Evolutionary conservation across 495 filamentous ascomycete species (phyloP), one percentile per base, ranked within the genome.

Genomic region (Zalerion maritima): DNA sequence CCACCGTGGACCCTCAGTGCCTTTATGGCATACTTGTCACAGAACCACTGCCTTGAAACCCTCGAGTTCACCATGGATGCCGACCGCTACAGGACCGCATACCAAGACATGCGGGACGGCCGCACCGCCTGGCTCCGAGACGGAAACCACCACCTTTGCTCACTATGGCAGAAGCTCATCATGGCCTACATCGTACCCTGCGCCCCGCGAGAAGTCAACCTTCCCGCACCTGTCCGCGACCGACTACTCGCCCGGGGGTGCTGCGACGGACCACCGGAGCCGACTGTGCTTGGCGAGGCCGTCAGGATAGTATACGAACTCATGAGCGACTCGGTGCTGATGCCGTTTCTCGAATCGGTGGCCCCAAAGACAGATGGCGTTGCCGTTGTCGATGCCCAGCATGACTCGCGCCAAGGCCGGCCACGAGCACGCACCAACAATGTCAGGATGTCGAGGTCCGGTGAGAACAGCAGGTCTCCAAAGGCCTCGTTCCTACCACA

Each of bases 51-150:
- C 45, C 57, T 96, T 24, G 91, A 99, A 53, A 99, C 83, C 5
- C 57, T 99, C 25, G 91, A 99, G 46, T 99, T 99, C 57, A 94
- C 89, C 24, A 70, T 94, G 69, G 89, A 94, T 49, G 81, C 89
- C 27, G 75, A 79, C 29, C 75, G 84, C n/a, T 99, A 99, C 54
- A 66, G 69, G 26, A 69, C 81, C 31, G 73, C 78, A 32, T 84
- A 86, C 46, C 47, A 63, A 18, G 58, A 70, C 9, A 55, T 79
- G 37, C 38, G 67, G 35, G 45, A 42, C 24, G 40, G 30, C 1
- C 32, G 40, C 22, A 21, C 35, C 4, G 18, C 18, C 14, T 36
- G 34, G 21, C 32, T 36, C 2, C 22, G 49, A 13, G 65, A 78
- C 18, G 71, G 77, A 32, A 64, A 54, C 31, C 71, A 77, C 24